phyloP scores from a whole-genome alignment of 1,284 basidiomycete species.

The Neonothopanus nambi region DNA sequence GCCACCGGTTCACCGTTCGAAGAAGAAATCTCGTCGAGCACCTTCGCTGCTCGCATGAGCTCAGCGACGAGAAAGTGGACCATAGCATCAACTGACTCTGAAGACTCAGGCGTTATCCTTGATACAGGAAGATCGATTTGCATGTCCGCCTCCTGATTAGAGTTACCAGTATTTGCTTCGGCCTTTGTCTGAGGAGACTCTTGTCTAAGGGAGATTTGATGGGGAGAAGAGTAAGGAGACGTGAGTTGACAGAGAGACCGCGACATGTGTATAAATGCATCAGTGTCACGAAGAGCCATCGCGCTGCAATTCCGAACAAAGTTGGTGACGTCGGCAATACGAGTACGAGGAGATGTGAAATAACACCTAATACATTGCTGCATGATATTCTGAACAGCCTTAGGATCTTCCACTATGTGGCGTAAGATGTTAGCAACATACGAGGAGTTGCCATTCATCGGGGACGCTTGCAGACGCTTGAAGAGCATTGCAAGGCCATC shows the following conservation, averaged over 20 bases:
- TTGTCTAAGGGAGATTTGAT: conserved; percentile 66
- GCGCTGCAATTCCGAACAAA: conserved; percentile 80
- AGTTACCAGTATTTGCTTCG: conserved; percentile 24
- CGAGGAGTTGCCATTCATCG: conserved; percentile 67
- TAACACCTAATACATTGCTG: conserved; percentile 79
- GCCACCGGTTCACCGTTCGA: background rate
- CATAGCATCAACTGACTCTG: conserved; percentile 62
- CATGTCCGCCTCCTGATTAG: conserved; percentile 50
- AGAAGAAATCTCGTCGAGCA: conserved; percentile 30
- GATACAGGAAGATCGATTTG: conserved; percentile 57
- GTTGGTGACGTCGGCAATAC: conserved; percentile 67
- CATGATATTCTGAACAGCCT: conserved; percentile 74
- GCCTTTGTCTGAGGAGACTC: conserved; percentile 24
- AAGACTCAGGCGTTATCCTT: conserved; percentile 24
- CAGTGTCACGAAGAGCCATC: conserved; percentile 82
- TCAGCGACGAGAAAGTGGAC: conserved; percentile 77
- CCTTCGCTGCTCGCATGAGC: conserved; percentile 62
- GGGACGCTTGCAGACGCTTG: conserved; percentile 58
- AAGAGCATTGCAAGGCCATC: conserved; percentile 71
- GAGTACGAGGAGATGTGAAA: conserved; percentile 71
- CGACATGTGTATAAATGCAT: conserved; percentile 76
- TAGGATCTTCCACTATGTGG: conserved; percentile 71
- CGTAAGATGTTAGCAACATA: conserved; percentile 63
- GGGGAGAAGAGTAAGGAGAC: conserved; percentile 60
- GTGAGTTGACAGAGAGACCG: conserved; percentile 73